Percentiles rank a stretch among this genome's conserved stretches.
phyloP scores from a whole-genome alignment of 106 monocot genomes.

The Ottelia alismoides region DNA sequence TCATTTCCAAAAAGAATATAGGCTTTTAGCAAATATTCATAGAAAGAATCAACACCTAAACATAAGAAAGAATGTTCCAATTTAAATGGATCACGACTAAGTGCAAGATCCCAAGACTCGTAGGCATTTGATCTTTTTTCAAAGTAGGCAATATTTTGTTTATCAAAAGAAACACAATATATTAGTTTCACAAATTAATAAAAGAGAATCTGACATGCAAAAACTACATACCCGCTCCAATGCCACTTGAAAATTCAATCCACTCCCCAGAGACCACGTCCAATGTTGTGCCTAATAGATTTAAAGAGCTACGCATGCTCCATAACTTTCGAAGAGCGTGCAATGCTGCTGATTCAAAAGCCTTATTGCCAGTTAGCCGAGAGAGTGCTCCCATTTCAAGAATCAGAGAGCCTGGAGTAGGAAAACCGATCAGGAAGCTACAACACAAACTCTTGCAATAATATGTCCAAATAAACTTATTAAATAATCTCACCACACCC shows the following conservation, averaged over 20 bases:
- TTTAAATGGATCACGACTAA: too few relatives aligned
- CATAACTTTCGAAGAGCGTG: constrained; percentile 81
- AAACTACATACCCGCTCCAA: constrained; percentile 91
- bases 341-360: constrained; percentile 70
- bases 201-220: too few relatives aligned
- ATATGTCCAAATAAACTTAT: too few relatives aligned
- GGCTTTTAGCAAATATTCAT: constrained; percentile 88
- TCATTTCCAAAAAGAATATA: constrained; percentile 90
- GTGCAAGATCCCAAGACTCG: too few relatives aligned
- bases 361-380: constrained; percentile 63
- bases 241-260: constrained; percentile 84
- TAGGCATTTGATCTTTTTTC: too few relatives aligned
- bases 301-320: constrained; percentile 94
- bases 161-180: too few relatives aligned
- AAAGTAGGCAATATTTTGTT: too few relatives aligned
- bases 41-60: constrained; percentile 93
- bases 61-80: neutral
- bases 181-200: too few relatives aligned
- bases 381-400: constrained; percentile 96
- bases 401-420: constrained; percentile 74
- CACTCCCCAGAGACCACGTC: constrained; percentile 79
- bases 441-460: too few relatives aligned
- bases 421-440: too few relatives aligned
- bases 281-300: constrained; percentile 87
- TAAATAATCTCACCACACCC: constrained; percentile 58